These are phyloP conservation scores for Lumnitzera littorea DNA, from an alignment of 345 rosid species.

Conservation along the genomic window DNA sequence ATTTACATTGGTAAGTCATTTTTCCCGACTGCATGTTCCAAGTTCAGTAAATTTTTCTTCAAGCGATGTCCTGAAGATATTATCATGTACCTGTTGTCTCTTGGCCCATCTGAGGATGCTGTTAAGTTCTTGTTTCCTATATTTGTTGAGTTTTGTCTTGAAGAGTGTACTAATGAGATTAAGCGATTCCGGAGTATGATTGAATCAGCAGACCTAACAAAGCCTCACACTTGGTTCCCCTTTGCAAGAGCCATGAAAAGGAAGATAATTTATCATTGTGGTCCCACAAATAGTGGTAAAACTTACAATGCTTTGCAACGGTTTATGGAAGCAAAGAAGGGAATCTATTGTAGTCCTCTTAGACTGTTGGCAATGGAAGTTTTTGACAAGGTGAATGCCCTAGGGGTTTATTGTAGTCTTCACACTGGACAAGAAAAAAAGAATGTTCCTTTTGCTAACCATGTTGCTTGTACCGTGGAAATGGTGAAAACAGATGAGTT, in stretches of 20 bases:
- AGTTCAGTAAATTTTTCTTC: conserved; percentile 44
- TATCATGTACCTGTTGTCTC: conserved; percentile 38
- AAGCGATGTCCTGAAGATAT: conserved; percentile 42
- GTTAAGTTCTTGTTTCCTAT: conserved; percentile 72
- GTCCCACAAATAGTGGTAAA: conserved; percentile 95
- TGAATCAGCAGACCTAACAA: conserved; percentile 76
- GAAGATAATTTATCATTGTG: conserved; percentile 82
- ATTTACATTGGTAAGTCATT: conserved; percentile 76
- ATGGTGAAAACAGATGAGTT: conserved; percentile 75
- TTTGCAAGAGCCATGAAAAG: conserved; percentile 92
- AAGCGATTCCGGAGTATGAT: conserved; percentile 51
- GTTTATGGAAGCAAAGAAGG: conserved; percentile 86
- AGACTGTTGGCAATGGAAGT: conserved; percentile 98
- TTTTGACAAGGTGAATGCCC: conserved; percentile 86
- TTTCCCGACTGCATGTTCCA: conserved; percentile 63
- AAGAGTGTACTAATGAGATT: conserved; percentile 70
- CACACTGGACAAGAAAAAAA: conserved; percentile 91
- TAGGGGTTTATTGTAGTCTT: conserved; percentile 86
- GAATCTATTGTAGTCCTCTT: conserved; percentile 86
- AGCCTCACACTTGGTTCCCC: conserved; percentile 90
- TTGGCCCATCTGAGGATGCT: conserved; percentile 64
- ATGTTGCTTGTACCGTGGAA: conserved; percentile 87
- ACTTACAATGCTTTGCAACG: conserved; percentile 84
- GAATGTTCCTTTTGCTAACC: conserved; percentile 66
- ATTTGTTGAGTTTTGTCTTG: conserved; percentile 79